Conservation (phyloP, 768 basidiomycete genomes). For the Pholiota molesta region DNA sequence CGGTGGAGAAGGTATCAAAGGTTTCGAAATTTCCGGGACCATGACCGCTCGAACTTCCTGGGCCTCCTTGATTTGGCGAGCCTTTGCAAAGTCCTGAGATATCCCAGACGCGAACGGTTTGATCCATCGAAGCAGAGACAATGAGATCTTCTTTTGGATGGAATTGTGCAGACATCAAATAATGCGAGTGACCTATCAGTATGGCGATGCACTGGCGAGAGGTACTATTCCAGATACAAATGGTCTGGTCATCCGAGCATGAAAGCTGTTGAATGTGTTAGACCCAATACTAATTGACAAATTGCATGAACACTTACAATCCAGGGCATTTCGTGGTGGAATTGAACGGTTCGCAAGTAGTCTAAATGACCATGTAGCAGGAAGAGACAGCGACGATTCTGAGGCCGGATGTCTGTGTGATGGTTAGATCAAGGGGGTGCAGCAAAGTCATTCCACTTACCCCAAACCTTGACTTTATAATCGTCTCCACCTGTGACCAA, state of each 20-base stretch:
- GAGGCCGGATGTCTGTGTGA: constrained; percentile 75
- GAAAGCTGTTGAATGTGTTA: constrained; percentile 61
- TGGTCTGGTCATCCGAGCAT: constrained; percentile 96
- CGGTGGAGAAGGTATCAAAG: constrained; percentile 89
- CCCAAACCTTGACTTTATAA: constrained; percentile 99
- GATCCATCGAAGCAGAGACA: constrained; percentile 98
- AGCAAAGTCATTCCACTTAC: constrained; percentile 47
- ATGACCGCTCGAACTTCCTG: constrained; percentile 37
- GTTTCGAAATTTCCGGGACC: constrained; percentile 83
- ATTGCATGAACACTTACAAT: constrained; percentile 65
- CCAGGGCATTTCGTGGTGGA: constrained; percentile 99
- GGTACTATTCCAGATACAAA: constrained; percentile 99
- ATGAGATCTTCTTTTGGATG: constrained; percentile 98
- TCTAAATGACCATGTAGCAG: constrained; percentile 94
- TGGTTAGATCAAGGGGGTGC: constrained; percentile 26
- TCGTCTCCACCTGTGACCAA: constrained; percentile 96
- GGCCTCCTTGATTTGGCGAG: constrained; percentile 49
- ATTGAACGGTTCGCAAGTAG: constrained; percentile 96
- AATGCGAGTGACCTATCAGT: constrained; percentile 98
- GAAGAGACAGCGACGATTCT: constrained; percentile 87
- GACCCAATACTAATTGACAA: constrained; percentile 14
- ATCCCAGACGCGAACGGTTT: constrained; percentile 99
- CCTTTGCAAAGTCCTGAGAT: constrained; percentile 97
- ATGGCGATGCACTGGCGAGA: constrained; percentile 97
- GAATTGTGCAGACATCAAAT: constrained; percentile 98